phyloP scores from a whole-genome alignment of 352 stramenopile genomes.

The Phytopythium ostracodes region DNA sequence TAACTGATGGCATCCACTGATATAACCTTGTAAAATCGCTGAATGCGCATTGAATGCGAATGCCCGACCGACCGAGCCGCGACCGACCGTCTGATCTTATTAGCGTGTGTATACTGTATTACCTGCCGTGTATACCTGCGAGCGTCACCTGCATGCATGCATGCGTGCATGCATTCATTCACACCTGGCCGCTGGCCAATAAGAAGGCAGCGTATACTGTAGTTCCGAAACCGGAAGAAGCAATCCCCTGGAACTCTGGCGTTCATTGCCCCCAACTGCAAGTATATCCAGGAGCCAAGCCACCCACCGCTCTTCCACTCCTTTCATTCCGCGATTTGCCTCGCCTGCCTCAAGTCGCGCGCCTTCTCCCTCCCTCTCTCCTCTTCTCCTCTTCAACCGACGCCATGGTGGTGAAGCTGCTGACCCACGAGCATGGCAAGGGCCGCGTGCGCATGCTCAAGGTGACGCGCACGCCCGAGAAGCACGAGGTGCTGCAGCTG shows the following conservation, averaged over 20 bases:
- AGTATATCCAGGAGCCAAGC: too few relatives aligned
- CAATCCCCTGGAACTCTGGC: not conserved
- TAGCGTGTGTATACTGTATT: not conserved
- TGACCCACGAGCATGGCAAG: conserved; percentile 81
- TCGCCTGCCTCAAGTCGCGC: conserved; percentile 13
- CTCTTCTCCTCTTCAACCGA: not conserved
- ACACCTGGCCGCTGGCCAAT: too few relatives aligned
- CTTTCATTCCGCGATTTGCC: conserved; percentile 35
- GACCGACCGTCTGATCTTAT: conserved; percentile 9
- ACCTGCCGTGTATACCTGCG: not conserved
- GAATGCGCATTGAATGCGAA: conserved; percentile 30
- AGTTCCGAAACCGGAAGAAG: not conserved
- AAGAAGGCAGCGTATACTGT: not conserved
- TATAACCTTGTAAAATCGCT: not conserved
- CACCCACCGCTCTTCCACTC: not conserved
- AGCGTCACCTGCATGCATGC: too few relatives aligned
- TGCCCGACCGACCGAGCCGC: conserved; percentile 13
- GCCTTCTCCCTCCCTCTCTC: conserved; percentile 3
- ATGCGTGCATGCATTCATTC: too few relatives aligned
- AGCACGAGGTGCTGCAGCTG: conserved; percentile 80
- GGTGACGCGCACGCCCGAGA: conserved; percentile 67
- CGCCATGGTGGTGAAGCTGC: conserved; percentile 67
- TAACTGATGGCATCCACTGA: too few relatives aligned
- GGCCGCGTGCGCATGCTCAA: conserved; percentile 85
- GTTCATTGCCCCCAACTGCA: conserved; percentile 4